These are phyloP conservation scores for Eutypella sp. DNA, from an alignment of 2,329 filamentous ascomycete genomes.

Conservation along the genomic window DNA sequence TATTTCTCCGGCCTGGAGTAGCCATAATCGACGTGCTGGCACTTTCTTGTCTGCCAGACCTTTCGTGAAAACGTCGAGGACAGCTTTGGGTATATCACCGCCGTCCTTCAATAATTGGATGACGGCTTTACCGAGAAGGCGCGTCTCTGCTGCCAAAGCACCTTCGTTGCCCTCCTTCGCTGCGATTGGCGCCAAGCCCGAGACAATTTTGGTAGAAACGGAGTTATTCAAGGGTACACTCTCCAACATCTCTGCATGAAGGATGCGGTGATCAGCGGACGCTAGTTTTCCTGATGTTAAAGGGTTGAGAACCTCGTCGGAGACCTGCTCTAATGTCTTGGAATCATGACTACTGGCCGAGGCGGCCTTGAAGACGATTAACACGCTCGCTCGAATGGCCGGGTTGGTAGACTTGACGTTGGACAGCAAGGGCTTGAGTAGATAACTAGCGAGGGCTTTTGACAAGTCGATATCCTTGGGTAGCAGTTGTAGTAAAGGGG, in stretches of 20 bases:
- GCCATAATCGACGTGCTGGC: conserved; percentile 73
- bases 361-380: conserved; percentile 65
- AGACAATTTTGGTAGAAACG: conserved; percentile 62
- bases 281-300: conserved; percentile 81
- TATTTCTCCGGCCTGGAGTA: conserved; percentile 66
- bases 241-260: conserved; percentile 77
- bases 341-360: conserved; percentile 50
- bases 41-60: conserved; percentile 82
- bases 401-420: conserved; percentile 88
- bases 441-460: conserved; percentile 60
- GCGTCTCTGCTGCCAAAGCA: conserved; percentile 71
- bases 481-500: conserved; percentile 66
- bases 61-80: conserved; percentile 70
- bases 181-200: conserved; percentile 62
- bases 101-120: conserved; percentile 57
- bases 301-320: conserved; percentile 72
- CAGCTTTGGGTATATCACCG: conserved; percentile 57
- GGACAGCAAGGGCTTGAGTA: conserved; percentile 83
- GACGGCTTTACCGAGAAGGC: conserved; percentile 63
- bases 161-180: conserved; percentile 85
- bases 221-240: conserved; percentile 55
- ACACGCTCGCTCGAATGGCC: conserved; percentile 67
- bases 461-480: conserved; percentile 72
- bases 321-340: conserved; percentile 58
- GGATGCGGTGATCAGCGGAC: conserved; percentile 75